A percentile compares a stretch with the other conserved stretches of the same genome.
Evolutionary conservation across 1,139 yeast species (phyloP).

Genomic region (Zhuliangozyma blackwelliae): DNA sequence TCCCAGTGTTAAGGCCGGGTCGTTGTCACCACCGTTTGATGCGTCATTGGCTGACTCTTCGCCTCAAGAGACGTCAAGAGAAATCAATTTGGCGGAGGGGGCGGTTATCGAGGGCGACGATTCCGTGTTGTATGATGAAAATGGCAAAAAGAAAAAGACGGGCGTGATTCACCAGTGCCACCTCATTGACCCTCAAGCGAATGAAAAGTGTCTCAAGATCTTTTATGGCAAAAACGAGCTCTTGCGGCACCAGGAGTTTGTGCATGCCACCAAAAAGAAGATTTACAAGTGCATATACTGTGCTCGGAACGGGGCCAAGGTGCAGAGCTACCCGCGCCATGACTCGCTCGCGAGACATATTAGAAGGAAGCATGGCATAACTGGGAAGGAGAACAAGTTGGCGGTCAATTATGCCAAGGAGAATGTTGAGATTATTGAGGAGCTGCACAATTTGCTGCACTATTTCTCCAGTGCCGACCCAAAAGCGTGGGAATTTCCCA

Average conservation of each 20-base stretch:
- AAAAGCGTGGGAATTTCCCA: neutral
- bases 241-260: conserved; percentile 45
- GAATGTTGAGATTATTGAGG: conserved; percentile 38
- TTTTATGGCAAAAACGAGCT: conserved; percentile 46
- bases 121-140: conserved; percentile 8
- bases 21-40: no score
- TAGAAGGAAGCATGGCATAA: conserved; percentile 43
- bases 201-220: conserved; percentile 33
- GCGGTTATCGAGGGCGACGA: no score
- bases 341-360: conserved; percentile 46
- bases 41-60: no score
- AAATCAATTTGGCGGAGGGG: no score
- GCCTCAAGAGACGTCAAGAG: no score
- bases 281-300: conserved; percentile 44
- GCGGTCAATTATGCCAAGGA: conserved; percentile 49
- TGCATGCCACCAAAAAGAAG: conserved; percentile 44
- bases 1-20: no score
- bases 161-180: conserved; percentile 44
- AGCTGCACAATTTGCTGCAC: conserved; percentile 11
- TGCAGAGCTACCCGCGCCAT: conserved; percentile 44
- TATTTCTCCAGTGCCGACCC: neutral
- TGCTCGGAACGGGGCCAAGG: conserved; percentile 31
- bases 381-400: conserved; percentile 44
- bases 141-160: conserved; percentile 18
- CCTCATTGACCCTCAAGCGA: conserved; percentile 30